Evolutionary conservation across 2,329 filamentous ascomycete species (phyloP).

Genomic region (Paraconiothyrium sp.): DNA sequence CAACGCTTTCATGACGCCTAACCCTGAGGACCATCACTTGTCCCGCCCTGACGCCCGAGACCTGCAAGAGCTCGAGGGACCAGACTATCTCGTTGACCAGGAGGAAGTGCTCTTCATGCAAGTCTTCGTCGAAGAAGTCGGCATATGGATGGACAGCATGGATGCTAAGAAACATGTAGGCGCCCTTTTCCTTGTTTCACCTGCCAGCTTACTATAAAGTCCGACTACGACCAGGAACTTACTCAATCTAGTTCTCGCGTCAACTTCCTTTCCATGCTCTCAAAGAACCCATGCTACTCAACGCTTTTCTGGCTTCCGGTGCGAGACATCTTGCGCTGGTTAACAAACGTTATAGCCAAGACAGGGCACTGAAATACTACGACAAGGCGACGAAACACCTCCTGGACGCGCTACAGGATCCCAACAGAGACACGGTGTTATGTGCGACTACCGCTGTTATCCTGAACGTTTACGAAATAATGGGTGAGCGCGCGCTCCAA

Average conservation of each 20-base stretch:
- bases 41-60: slow-evolving; percentile 4
- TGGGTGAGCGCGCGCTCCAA: slow-evolving; percentile 81
- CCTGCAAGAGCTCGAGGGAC: slow-evolving; percentile 32
- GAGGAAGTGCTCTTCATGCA: slow-evolving; percentile 92
- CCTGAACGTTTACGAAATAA: slow-evolving; percentile 91
- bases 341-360: slow-evolving; percentile 74
- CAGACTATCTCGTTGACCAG: slow-evolving; percentile 73
- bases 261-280: slow-evolving; percentile 85
- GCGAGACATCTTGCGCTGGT: slow-evolving; percentile 80
- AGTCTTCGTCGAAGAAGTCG: slow-evolving; percentile 89
- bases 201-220: neutral
- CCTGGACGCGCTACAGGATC: slow-evolving; percentile 80
- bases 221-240: neutral
- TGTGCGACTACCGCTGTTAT: slow-evolving; percentile 89
- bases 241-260: slow-evolving; percentile 70
- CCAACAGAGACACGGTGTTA: slow-evolving; percentile 81
- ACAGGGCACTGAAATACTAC: slow-evolving; percentile 84
- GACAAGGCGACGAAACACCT: slow-evolving; percentile 84
- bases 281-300: slow-evolving; percentile 85
- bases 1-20: slow-evolving; percentile 57
- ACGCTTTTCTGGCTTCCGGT: slow-evolving; percentile 88
- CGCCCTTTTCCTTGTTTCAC: slow-evolving; percentile 11
- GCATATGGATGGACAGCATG: slow-evolving; percentile 93
- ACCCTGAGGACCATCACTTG: slow-evolving; percentile 28
- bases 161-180: slow-evolving; percentile 79